Evolutionary conservation across 305 asterid species (phyloP).

Genomic region (Solanum hybrid): DNA sequence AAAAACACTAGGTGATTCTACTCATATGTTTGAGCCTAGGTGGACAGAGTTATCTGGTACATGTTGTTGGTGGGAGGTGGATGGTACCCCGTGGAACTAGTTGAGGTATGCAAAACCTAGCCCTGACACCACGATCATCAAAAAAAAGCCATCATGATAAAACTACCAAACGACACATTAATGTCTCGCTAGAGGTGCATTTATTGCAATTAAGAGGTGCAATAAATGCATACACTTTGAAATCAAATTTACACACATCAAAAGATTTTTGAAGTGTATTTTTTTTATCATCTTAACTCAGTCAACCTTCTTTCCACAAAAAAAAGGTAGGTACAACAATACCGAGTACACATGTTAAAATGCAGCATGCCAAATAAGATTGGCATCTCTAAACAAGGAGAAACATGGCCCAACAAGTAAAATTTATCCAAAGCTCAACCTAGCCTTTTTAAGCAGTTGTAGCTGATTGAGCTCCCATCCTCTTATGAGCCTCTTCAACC

Average conservation of each 20-base stretch:
- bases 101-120: background rate
- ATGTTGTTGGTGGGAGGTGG: background rate
- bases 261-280: background rate
- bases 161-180: background rate
- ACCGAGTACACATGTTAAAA: background rate
- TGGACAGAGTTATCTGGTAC: background rate
- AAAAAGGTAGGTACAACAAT: background rate
- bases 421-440: background rate
- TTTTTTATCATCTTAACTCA: background rate
- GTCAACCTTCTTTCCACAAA: background rate
- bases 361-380: background rate
- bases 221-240: background rate
- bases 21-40: background rate
- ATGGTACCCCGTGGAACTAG: background rate
- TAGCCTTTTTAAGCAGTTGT: background rate
- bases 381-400: background rate
- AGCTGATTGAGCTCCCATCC: background rate
- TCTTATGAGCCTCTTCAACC: background rate
- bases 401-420: background rate
- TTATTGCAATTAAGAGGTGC: background rate
- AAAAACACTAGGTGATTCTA: background rate
- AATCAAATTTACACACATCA: background rate
- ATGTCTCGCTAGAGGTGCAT: background rate
- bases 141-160: background rate
- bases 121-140: background rate